Base-by-base conservation (phyloP, 352 stramenopile genomes). In the Globisporangium viniferum region DNA sequence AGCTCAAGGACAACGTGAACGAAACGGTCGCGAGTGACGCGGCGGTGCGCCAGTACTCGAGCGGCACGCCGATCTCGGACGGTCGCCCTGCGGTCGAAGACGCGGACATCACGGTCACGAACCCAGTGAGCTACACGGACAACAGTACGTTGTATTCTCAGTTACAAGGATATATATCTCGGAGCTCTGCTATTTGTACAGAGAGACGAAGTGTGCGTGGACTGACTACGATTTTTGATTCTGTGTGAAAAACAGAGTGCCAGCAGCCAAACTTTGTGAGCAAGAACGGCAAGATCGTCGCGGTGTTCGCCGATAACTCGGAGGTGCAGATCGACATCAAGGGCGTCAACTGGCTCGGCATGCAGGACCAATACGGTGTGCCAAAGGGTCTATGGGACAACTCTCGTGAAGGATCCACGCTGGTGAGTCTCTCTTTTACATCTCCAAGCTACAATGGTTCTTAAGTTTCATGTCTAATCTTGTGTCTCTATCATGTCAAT, bases 281-380 rank as follows among this genome's bases (percentile, higher is more conserved):
- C 68, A 91, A 90, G 70, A 85, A 93, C 49, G 85, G 85, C 44
- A 73, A 73, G 60, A 92, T 95, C 63, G 80, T 82, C 36, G 87
- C 86, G 0, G 73, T 83, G 41, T 73, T 88, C 58, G 75, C 75
- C 33, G 73, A 79, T 41, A 82, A 79, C 57, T 82, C 74, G 33
- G 78, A 87, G 36, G 81, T 82, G 44, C 79, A 89, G 69, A 73
- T 95, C 22, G 81, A 91, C 66, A 89, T 95, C 67, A 95, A 95
- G 73, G 88, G 88, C 57, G 74, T 94, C 58, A 95, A 93, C 76
- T 95, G 88, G 88, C 79, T 91, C 44, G 88, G 88, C 55, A 92
- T 94, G 84, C 69, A 95, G 73, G 77, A 87, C 74, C 77, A 59
- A 41, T 83, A 88, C 54, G 82, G 83, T 57, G 80, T 94, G 27